Base-by-base conservation (phyloP, 129 eudicot species). In the Gnaphalium uliginosum region DNA sequence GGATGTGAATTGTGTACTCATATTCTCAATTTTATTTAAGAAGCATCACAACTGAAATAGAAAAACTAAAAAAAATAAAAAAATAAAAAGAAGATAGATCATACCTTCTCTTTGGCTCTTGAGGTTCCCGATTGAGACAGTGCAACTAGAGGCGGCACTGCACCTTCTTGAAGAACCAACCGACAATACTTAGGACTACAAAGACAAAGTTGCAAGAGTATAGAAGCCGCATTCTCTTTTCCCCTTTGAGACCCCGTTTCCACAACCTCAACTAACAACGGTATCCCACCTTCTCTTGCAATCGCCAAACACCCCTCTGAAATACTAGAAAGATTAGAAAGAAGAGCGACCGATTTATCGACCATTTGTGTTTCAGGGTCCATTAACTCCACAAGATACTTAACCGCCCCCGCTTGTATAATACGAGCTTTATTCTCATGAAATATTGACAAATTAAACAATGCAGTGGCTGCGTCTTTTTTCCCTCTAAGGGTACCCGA, bases 361-460 rank as follows among this genome's bases (percentile, higher is more conserved):
- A 88, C 88, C 96, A 93, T 86, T 80, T 89, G 92, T 18, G 87
- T 51, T 10, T 63, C 72, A 19, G 96, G 96, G 76, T 90, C 96
- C 85, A 93, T 46, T 59, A 88, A 83, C 57, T 68, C 78, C 69
- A 90, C 88, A 32, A 93, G 86, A 81, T 87, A 63, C 83, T 83
- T 90, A 41, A 93, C 91, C 0, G 97, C 98, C 68, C 98, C 97
- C 0, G 96, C 96, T 78, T 88, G 97, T 54, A 93, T 86, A 25
- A 93, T 90, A 26, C 96, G 88, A 58, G 98, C 97, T 89, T 90
- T 93, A 72, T 93, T 93, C 71, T 93, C 98, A 13, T 93, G 98
- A 79, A 74, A 88, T 51, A 93, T 93, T 24, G 98, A 93, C 46
- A 93, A 79, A 72, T 90, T 93, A 67, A 88, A 93, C 69, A 93